phyloP scores from a whole-genome alignment of 2,329 filamentous ascomycete genomes.

The Fusarium equiseti region DNA sequence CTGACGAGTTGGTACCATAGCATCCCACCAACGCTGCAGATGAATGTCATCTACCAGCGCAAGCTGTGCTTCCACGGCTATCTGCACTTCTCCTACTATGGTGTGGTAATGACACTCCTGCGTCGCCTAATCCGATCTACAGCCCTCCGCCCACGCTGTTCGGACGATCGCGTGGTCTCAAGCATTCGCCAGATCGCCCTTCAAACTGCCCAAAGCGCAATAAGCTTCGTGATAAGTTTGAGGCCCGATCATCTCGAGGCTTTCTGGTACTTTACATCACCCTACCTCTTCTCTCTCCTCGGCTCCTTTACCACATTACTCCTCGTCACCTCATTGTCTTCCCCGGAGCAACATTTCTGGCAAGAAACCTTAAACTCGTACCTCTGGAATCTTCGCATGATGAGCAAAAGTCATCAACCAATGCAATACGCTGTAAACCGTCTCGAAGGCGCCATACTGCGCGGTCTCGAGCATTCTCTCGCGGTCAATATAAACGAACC shows the following conservation, averaged over 20 bases:
- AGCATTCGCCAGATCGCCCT: conserved; percentile 50
- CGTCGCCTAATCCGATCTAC: conserved; percentile 57
- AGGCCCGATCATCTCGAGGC: conserved; percentile 56
- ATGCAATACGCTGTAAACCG: conserved; percentile 55
- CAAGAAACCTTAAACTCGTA: conserved; percentile 52
- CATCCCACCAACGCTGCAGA: conserved; percentile 59
- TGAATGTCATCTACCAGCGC: conserved; percentile 57
- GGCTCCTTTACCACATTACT: conserved; percentile 56
- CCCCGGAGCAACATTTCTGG: conserved; percentile 50
- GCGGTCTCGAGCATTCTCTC: conserved; percentile 54
- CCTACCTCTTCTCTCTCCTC: conserved; percentile 56
- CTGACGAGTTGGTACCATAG: conserved; percentile 62
- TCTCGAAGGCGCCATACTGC: conserved; percentile 53
- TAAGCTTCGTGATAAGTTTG: conserved; percentile 51
- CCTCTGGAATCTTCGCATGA: conserved; percentile 51
- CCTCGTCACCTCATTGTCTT: conserved; percentile 51
- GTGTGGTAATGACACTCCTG: conserved; percentile 60
- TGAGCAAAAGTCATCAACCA: conserved; percentile 54
- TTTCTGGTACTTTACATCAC: conserved; percentile 57
- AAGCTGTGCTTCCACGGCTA: conserved; percentile 57
- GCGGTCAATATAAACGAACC: conserved; percentile 53
- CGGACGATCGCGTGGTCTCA: conserved; percentile 46
- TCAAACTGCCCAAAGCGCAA: conserved; percentile 50
- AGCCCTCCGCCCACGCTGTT: conserved; percentile 48
- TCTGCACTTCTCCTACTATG: conserved; percentile 61